phyloP scores from a whole-genome alignment of 306 rosid species.

The Elaeagnus macrophylla region DNA sequence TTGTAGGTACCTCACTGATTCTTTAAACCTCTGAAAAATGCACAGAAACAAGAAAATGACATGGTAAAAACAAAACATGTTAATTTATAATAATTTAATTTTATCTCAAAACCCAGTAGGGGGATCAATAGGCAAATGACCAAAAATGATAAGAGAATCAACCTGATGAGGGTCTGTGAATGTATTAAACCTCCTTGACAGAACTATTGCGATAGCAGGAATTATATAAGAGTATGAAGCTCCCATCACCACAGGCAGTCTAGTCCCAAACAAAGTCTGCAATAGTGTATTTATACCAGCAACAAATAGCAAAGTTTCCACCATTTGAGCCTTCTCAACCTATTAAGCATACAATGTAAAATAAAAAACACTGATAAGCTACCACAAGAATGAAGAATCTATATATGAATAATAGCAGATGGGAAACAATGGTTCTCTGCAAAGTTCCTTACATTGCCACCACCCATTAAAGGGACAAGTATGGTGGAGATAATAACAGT shows the following conservation, averaged over 20 bases:
- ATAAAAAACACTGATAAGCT: background rate
- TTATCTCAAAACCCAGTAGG: background rate
- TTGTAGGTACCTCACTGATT: slow-evolving; percentile 57
- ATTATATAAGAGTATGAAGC: slow-evolving; percentile 60
- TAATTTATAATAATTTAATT: background rate
- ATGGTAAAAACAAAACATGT: background rate
- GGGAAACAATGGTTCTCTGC: background rate
- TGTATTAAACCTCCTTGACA: slow-evolving; percentile 40
- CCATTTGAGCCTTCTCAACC: slow-evolving; percentile 83
- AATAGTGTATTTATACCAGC: slow-evolving; percentile 67
- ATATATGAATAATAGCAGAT: too few relatives aligned
- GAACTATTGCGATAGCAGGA: slow-evolving; percentile 47
- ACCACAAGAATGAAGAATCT: background rate
- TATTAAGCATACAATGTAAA: slow-evolving; percentile 10
- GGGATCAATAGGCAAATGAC: background rate
- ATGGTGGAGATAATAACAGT: slow-evolving; percentile 50
- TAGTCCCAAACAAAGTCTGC: slow-evolving; percentile 63
- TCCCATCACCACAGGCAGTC: slow-evolving; percentile 78
- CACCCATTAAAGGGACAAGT: slow-evolving; percentile 76
- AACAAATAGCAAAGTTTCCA: slow-evolving; percentile 66
- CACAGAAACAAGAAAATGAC: slow-evolving; percentile 10
- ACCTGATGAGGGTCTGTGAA: slow-evolving; percentile 60
- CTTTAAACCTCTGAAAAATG: slow-evolving; percentile 52
- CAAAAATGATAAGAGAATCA: slow-evolving; percentile 5
- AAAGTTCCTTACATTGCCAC: slow-evolving; percentile 59